Conservation (phyloP, 2,329 filamentous ascomycete species). For the Cyclaneusma minus region DNA sequence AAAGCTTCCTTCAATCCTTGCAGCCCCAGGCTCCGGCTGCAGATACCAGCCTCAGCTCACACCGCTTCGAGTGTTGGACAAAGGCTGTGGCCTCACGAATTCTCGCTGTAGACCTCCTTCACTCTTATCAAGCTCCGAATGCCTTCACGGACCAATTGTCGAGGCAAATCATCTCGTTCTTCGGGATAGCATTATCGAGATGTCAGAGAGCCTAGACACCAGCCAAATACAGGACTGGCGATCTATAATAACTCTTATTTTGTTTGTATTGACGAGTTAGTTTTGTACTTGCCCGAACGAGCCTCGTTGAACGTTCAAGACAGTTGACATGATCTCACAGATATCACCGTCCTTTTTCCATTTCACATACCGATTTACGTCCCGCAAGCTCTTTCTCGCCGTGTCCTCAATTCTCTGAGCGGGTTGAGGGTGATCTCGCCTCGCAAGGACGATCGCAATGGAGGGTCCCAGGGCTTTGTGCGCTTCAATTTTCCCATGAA, state of each 20-base stretch:
- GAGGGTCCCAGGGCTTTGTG: constrained; percentile 25
- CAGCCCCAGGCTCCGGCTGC: too few species aligned
- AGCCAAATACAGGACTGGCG: constrained; percentile 45
- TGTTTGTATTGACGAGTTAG: constrained; percentile 57
- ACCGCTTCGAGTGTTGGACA: too few species aligned
- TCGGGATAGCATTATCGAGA: constrained; percentile 2
- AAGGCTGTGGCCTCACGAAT: too few species aligned
- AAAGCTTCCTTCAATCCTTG: too few species aligned
- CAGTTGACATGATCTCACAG: constrained; percentile 22
- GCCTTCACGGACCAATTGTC: too few species aligned
- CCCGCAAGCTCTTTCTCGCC: constrained; percentile 33
- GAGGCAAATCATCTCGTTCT: neutral
- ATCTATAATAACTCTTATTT: constrained; percentile 54
- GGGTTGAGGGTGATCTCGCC: constrained; percentile 35
- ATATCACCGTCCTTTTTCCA: constrained; percentile 53
- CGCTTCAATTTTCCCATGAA: constrained; percentile 47
- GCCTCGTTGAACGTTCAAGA: constrained; percentile 1
- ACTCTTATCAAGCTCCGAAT: too few species aligned
- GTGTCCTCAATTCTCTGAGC: constrained; percentile 26
- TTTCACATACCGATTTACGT: constrained; percentile 48
- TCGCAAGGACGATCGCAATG: constrained; percentile 17
- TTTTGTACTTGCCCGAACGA: constrained; percentile 12
- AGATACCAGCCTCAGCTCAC: too few species aligned
- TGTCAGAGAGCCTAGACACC: constrained; percentile 28
- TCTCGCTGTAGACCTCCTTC: too few species aligned